These are phyloP conservation scores for Earliella scabrosa DNA, from an alignment of 1,284 basidiomycete species.

Conservation along the genomic window DNA sequence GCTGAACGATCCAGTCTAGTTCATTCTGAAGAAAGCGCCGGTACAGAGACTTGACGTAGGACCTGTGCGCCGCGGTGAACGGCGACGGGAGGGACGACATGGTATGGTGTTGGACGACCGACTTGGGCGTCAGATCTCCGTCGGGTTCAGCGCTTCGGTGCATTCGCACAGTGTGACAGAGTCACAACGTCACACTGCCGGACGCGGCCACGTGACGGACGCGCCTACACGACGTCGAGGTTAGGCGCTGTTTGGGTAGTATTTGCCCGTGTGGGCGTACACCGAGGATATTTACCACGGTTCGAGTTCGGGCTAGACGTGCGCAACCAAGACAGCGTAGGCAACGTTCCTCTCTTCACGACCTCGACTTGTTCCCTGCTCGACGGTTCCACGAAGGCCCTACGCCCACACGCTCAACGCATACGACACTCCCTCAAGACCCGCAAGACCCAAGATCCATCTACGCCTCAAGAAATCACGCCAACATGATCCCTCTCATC, in stretches of 20 bases:
- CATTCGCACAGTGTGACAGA: slow-evolving; percentile 23
- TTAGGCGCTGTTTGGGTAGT: slow-evolving; percentile 19
- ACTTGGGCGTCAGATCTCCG: background rate
- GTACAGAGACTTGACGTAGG: slow-evolving; percentile 93
- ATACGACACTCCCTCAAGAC: slow-evolving; percentile 36
- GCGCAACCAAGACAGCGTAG: slow-evolving; percentile 7
- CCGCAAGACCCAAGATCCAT: slow-evolving; percentile 19
- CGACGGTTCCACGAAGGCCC: slow-evolving; percentile 40
- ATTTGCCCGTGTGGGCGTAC: slow-evolving; percentile 38
- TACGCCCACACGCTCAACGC: slow-evolving; percentile 39
- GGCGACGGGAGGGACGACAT: slow-evolving; percentile 44
- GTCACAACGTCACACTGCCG: background rate
- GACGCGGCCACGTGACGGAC: slow-evolving; percentile 25
- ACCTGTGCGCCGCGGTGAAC: slow-evolving; percentile 80
- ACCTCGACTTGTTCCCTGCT: slow-evolving; percentile 37
- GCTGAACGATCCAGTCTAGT: slow-evolving; percentile 86
- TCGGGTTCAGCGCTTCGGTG: background rate
- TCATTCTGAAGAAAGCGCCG: slow-evolving; percentile 85
- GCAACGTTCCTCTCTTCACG: slow-evolving; percentile 28
- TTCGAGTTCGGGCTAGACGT: slow-evolving; percentile 29
- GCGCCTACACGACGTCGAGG: slow-evolving; percentile 1
- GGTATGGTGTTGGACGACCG: slow-evolving; percentile 21
- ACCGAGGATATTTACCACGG: slow-evolving; percentile 34
- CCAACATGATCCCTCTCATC: slow-evolving; percentile 65
- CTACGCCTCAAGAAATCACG: slow-evolving; percentile 23